phyloP scores from a whole-genome alignment of 345 rosid genomes.

The Sisymbrium altissimum region DNA sequence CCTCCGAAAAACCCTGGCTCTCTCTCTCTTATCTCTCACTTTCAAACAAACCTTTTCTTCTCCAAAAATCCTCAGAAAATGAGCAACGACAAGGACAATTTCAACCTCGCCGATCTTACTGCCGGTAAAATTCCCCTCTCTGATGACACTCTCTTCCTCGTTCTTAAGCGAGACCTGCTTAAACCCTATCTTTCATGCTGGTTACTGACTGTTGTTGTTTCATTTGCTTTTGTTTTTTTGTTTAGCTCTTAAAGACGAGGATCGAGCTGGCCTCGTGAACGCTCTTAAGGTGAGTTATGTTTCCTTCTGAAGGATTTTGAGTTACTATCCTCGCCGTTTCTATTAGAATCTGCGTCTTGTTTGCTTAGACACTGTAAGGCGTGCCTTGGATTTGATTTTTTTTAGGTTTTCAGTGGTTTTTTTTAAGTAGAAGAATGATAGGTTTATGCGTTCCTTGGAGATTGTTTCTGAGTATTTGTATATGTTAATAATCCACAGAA shows the following conservation, averaged over 20 bases:
- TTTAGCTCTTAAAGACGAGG: conserved; percentile 53
- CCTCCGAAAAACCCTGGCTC: not conserved
- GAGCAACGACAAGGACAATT: conserved; percentile 59
- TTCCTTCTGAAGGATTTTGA: not conserved
- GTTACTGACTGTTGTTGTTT: not conserved
- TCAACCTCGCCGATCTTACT: conserved; percentile 65
- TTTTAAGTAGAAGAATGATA: no score
- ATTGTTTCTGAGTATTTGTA: not conserved
- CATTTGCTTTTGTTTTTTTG: not conserved
- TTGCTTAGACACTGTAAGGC: not conserved
- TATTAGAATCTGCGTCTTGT: not conserved
- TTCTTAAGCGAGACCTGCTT: not conserved
- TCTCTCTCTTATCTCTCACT: not conserved
- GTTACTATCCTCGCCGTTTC: not conserved
- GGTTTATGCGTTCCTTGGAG: no score
- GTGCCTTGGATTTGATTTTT: not conserved
- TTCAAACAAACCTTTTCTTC: conserved; percentile 2
- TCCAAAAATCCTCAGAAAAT: conserved; percentile 25
- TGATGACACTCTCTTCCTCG: not conserved
- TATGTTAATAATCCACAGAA: conserved; percentile 34
- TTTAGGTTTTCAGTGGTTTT: not conserved
- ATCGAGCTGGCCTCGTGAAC: conserved; percentile 61
- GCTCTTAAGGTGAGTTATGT: conserved; percentile 57
- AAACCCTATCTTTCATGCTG: not conserved
- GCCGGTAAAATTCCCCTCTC: conserved; percentile 36